These are phyloP conservation scores for Starmerella potacharoeniae DNA, from an alignment of 805 yeast species.

Conservation along the genomic window DNA sequence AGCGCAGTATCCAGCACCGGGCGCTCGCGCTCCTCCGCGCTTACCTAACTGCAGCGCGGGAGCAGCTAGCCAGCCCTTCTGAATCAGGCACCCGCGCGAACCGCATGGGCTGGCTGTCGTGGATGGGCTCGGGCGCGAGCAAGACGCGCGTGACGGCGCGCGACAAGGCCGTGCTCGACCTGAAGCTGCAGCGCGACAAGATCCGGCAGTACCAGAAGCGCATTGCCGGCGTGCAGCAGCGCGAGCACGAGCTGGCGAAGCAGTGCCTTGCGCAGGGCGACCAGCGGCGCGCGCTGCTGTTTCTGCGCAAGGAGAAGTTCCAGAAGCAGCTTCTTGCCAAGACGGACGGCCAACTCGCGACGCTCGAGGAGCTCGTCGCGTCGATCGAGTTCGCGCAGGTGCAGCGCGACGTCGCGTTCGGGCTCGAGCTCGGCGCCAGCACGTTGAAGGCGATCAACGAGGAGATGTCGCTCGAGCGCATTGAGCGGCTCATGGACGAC, in stretches of 20 bases:
- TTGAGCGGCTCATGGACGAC: conserved; percentile 77
- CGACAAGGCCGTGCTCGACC: conserved; percentile 74
- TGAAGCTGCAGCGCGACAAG: conserved; percentile 81
- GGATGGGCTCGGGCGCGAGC: conserved; percentile 7
- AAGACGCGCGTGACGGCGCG: conserved; percentile 55
- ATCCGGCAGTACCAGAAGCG: conserved; percentile 59
- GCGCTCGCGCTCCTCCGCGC: no score
- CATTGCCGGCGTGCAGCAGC: conserved; percentile 43
- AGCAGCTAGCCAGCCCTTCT: no score
- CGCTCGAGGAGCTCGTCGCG: conserved; percentile 56
- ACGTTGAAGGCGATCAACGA: conserved; percentile 63
- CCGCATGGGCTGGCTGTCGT: conserved; percentile 18
- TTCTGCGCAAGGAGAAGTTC: conserved; percentile 67
- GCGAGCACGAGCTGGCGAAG: conserved; percentile 53
- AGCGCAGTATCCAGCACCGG: no score
- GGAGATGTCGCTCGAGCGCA: conserved; percentile 65
- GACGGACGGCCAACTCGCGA: conserved; percentile 67
- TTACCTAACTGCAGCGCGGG: no score
- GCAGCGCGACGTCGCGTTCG: conserved; percentile 73
- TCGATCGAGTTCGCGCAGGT: conserved; percentile 75
- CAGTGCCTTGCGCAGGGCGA: conserved; percentile 43
- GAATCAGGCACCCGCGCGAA: neutral
- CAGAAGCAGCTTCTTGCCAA: conserved; percentile 62
- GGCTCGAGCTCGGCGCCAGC: conserved; percentile 68
- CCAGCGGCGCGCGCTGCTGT: conserved; percentile 50